Evolutionary conservation across 139 green algal genomes (phyloP).

Genomic region (Micractinium conductrix): DNA sequence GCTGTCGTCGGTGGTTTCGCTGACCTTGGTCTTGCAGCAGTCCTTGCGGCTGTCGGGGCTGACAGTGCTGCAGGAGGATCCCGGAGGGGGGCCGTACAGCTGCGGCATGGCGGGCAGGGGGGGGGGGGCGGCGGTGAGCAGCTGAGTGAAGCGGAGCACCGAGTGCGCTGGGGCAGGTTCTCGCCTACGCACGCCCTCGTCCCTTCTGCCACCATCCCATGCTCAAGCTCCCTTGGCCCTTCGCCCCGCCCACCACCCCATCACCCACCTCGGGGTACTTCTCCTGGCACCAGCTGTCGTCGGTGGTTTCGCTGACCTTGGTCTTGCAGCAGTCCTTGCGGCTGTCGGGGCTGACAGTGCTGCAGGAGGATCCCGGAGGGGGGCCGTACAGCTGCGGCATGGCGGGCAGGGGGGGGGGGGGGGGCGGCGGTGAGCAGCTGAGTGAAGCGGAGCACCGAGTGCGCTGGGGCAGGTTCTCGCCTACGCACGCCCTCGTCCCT

Average conservation of each 20-base stretch:
- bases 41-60: background rate
- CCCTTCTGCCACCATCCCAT: too few relatives aligned
- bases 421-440: too few relatives aligned
- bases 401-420: background rate
- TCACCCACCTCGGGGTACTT: too few relatives aligned
- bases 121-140: background rate
- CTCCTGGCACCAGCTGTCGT: background rate
- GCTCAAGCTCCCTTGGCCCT: too few relatives aligned
- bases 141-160: background rate
- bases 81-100: background rate
- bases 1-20: background rate
- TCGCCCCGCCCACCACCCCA: too few relatives aligned
- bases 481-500: too few relatives aligned
- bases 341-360: background rate
- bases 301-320: background rate
- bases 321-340: background rate
- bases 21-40: background rate
- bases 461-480: background rate
- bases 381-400: background rate
- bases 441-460: background rate
- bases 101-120: too few relatives aligned
- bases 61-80: conserved; percentile 1
- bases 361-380: background rate
- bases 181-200: too few relatives aligned
- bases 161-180: background rate